These are phyloP conservation scores for Ophiostoma sp. DNA, from an alignment of 2,329 filamentous ascomycete genomes.

Conservation along the genomic window DNA sequence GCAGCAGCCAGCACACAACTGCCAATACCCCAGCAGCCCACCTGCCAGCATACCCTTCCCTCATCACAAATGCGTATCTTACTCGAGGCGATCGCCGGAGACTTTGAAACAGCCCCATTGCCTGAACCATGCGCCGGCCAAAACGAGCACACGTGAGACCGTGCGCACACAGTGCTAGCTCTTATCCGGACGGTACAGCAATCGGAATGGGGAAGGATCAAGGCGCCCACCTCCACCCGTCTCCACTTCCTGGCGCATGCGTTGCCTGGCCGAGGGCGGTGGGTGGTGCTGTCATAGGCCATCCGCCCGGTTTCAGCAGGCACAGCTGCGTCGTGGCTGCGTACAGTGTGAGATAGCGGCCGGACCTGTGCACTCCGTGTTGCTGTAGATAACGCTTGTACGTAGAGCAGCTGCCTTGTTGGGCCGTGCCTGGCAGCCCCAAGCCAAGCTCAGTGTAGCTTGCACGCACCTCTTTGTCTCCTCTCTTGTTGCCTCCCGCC, in stretches of 20 bases:
- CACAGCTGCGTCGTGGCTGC: conserved; percentile 10
- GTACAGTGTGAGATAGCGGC: conserved; percentile 10
- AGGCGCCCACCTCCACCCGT: conserved; percentile 15
- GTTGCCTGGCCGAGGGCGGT: conserved; percentile 24
- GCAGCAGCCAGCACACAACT: background rate
- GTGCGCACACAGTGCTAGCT: background rate
- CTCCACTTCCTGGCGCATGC: conserved; percentile 10
- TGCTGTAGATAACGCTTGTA: conserved; percentile 18
- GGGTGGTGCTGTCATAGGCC: conserved; percentile 20
- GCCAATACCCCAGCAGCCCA: background rate
- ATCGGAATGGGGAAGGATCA: background rate
- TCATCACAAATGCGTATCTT: background rate
- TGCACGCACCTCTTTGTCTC: conserved; percentile 23
- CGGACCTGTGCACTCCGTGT: background rate
- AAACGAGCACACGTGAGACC: conserved; percentile 3
- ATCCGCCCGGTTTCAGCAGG: conserved; percentile 23
- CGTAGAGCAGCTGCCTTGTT: conserved; percentile 21
- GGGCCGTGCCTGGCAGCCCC: background rate
- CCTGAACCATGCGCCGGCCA: background rate
- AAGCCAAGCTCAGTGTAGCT: background rate
- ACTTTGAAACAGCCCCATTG: background rate
- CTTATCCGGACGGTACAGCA: background rate
- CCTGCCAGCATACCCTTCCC: background rate
- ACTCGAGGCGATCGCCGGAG: background rate
- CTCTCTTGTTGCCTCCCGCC: conserved; percentile 10